Evolutionary conservation across 345 rosid genomes (phyloP).

Genomic region (Eucalyptus curtisii): DNA sequence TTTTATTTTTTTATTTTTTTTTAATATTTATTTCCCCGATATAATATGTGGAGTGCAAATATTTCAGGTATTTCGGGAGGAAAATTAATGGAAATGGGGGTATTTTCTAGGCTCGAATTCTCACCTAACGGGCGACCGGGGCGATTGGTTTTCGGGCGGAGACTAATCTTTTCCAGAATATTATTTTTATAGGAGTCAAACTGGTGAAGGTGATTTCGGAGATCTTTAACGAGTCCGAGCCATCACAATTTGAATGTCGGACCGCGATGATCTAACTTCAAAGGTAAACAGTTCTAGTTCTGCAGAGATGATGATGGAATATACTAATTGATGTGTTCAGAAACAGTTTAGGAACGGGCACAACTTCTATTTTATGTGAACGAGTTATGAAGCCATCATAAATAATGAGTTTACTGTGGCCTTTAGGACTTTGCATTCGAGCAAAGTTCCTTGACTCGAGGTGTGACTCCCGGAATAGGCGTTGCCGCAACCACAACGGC

Average conservation of each 20-base stretch:
- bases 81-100: background rate
- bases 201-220: background rate
- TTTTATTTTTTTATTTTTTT: background rate
- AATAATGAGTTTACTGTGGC: background rate
- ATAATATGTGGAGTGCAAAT: background rate
- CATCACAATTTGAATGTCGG: background rate
- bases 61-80: background rate
- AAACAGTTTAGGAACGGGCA: background rate
- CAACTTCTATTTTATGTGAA: background rate
- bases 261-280: background rate
- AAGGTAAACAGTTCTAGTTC: background rate
- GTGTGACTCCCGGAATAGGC: background rate
- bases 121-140: background rate
- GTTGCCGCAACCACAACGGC: background rate
- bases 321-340: background rate
- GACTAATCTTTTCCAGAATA: background rate
- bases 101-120: background rate
- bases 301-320: background rate
- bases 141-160: background rate
- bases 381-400: background rate
- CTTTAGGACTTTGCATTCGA: background rate
- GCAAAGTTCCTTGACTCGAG: background rate
- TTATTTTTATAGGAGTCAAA: background rate
- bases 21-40: background rate
- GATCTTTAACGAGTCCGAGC: background rate